Percentiles rank a stretch among this genome's conserved stretches.
phyloP scores from a whole-genome alignment of 2,329 filamentous ascomycete genomes.

The Scortechinia acanthostroma region DNA sequence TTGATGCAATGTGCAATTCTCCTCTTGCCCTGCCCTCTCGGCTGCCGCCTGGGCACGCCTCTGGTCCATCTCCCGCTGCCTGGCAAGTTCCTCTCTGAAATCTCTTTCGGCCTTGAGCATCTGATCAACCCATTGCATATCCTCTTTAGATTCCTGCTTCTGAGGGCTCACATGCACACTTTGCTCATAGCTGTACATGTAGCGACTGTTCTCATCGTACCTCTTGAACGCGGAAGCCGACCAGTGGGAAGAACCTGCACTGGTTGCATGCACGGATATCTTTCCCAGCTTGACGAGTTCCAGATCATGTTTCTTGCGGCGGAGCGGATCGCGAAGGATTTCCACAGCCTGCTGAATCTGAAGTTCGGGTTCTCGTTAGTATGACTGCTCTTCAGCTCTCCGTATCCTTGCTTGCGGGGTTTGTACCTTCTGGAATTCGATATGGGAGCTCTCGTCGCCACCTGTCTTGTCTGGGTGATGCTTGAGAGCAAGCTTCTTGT shows the following conservation, averaged over 20 bases:
- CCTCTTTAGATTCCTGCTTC: conserved; percentile 6
- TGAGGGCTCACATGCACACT: conserved; percentile 18
- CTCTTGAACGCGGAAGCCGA: no score
- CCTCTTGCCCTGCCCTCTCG: no score
- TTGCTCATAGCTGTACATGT: conserved; percentile 17
- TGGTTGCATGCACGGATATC: no score
- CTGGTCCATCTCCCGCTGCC: no score
- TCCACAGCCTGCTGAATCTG: conserved; percentile 21
- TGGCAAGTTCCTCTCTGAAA: no score
- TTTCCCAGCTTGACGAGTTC: conserved; percentile 5
- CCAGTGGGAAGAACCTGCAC: no score
- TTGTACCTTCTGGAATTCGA: neutral
- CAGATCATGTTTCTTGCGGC: conserved; percentile 12
- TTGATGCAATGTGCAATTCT: no score
- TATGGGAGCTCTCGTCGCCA: conserved; percentile 4
- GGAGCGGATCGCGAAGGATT: conserved; percentile 16
- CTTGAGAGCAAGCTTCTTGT: conserved; percentile 20
- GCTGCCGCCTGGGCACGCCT: no score
- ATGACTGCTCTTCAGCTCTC: neutral
- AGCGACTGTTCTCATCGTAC: no score
- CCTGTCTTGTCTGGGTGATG: conserved; percentile 21
- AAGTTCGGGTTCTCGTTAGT: neutral
- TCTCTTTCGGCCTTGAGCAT: conserved; percentile 5
- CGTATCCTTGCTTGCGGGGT: neutral
- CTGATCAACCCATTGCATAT: conserved; percentile 7